phyloP scores from a whole-genome alignment of 1,284 basidiomycete species.

The Trametes hirsuta region DNA sequence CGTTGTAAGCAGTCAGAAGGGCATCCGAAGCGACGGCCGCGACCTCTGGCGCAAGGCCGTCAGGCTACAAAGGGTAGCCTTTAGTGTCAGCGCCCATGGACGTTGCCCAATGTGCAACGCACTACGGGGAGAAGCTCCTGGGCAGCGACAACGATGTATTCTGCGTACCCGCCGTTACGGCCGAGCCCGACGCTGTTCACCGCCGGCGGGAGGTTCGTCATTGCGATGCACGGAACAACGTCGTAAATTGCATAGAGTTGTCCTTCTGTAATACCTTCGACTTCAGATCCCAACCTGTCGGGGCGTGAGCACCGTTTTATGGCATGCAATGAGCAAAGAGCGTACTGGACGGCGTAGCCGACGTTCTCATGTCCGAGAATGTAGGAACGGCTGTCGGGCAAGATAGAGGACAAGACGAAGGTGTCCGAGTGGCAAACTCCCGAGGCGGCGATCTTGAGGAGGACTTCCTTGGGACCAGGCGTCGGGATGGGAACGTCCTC shows the following conservation, averaged over 20 bases:
- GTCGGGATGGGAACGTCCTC: slow-evolving; percentile 12
- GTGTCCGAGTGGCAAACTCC: slow-evolving; percentile 20
- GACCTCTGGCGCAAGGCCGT: slow-evolving; percentile 27
- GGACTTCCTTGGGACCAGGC: slow-evolving; percentile 7
- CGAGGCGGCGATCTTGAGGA: slow-evolving; percentile 14
- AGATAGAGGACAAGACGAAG: slow-evolving; percentile 10
- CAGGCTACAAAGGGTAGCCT: slow-evolving; percentile 11
- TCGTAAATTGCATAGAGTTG: slow-evolving; percentile 11
- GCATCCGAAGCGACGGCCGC: slow-evolving; percentile 33
- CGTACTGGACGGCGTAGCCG: slow-evolving; percentile 12
- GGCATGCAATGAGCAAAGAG: background rate
- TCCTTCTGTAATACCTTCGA: slow-evolving; percentile 2
- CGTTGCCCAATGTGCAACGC: background rate
- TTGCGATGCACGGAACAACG: slow-evolving; percentile 5
- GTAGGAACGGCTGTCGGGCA: slow-evolving; percentile 14
- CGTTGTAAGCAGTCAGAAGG: slow-evolving; percentile 30
- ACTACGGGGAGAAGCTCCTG: slow-evolving; percentile 13
- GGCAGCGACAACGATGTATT: slow-evolving; percentile 13
- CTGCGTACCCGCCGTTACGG: slow-evolving; percentile 16
- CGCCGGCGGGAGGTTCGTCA: background rate
- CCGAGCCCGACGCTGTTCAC: slow-evolving; percentile 10
- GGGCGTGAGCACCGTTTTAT: background rate
- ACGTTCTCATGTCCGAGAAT: slow-evolving; percentile 18
- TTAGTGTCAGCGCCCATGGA: background rate
- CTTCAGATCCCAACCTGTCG: slow-evolving; percentile 4